Percentiles rank a stretch among this genome's conserved stretches.
These are phyloP conservation scores for Aspergillus nomiae DNA, from an alignment of 2,329 filamentous ascomycete species.

Conservation along the genomic window DNA sequence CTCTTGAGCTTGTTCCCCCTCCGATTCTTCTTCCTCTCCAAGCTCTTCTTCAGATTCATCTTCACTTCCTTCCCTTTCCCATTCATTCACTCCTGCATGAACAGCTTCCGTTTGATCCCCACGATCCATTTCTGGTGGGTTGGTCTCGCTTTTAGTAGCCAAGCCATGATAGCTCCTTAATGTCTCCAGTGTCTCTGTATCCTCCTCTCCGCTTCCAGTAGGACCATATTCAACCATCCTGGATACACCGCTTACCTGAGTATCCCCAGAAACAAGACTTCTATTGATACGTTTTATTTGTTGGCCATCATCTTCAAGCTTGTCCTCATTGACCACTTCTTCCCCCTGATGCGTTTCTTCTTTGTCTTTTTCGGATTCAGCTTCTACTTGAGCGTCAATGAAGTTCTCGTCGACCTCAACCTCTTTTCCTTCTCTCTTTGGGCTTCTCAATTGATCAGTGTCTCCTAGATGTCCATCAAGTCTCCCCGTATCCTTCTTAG, in stretches of 20 bases:
- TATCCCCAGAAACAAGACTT: background rate
- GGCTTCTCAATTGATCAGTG: background rate
- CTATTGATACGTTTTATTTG: background rate
- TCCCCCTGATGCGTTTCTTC: conserved; percentile 22
- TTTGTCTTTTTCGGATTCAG: conserved; percentile 1
- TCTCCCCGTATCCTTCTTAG: no score
- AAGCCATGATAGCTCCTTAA: conserved; percentile 38
- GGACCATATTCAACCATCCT: background rate
- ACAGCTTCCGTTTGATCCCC: conserved; percentile 6
- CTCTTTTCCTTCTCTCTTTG: background rate
- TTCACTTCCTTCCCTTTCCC: conserved; percentile 5
- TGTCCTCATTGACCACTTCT: conserved; percentile 24
- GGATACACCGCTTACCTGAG: background rate
- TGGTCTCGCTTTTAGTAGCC: conserved; percentile 3
- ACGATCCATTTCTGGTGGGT: background rate
- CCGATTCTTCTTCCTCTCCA: conserved; percentile 13
- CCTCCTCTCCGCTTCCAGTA: conserved; percentile 13
- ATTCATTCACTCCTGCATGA: conserved; percentile 7
- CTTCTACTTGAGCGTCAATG: background rate
- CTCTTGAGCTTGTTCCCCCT: conserved; percentile 9
- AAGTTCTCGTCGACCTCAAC: background rate
- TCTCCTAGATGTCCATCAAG: background rate
- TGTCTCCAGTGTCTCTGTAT: conserved; percentile 17
- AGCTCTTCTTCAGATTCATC: conserved; percentile 14
- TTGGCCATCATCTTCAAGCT: conserved; percentile 4